Percentiles rank a stretch among this genome's conserved stretches.
These are phyloP conservation scores for Excoecaria agallocha DNA, from an alignment of 345 rosid genomes.

Conservation along the genomic window DNA sequence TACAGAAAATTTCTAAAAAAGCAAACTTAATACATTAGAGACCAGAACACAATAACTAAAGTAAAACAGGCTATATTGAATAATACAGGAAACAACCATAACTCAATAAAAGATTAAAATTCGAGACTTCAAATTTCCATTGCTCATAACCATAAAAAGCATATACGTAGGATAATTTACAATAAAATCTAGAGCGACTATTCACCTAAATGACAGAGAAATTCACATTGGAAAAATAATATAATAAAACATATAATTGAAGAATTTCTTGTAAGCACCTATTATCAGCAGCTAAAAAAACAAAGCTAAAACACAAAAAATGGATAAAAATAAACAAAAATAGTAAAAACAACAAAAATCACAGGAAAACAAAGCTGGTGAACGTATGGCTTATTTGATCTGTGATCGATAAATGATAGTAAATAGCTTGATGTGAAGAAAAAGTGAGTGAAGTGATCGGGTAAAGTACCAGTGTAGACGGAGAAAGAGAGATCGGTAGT, in stretches of 20 bases:
- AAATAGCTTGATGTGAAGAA: conserved; percentile 1
- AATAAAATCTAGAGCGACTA: neutral
- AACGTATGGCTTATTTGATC: conserved; percentile 21
- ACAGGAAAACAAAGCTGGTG: neutral
- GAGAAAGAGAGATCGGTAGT: conserved; percentile 34
- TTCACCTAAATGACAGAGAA: neutral
- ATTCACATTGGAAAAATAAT: neutral
- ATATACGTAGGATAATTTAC: neutral
- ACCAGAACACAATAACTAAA: conserved; percentile 2
- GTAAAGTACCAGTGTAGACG: conserved; percentile 44
- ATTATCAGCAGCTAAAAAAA: conserved; percentile 3
- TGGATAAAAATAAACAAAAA: neutral
- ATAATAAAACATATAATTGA: neutral
- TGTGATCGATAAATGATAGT: conserved; percentile 13
- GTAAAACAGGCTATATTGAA: neutral
- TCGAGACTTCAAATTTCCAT: neutral
- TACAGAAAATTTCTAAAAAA: neutral
- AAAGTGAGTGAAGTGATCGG: conserved; percentile 32
- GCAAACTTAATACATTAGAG: neutral
- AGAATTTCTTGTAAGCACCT: neutral
- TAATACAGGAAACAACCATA: neutral
- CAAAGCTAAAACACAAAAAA: conserved; percentile 9
- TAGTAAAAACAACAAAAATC: neutral
- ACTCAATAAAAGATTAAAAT: neutral
- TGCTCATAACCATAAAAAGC: neutral